Evolutionary conservation across 306 rosid genomes (phyloP).

Genomic region (Begonia loranthoides): DNA sequence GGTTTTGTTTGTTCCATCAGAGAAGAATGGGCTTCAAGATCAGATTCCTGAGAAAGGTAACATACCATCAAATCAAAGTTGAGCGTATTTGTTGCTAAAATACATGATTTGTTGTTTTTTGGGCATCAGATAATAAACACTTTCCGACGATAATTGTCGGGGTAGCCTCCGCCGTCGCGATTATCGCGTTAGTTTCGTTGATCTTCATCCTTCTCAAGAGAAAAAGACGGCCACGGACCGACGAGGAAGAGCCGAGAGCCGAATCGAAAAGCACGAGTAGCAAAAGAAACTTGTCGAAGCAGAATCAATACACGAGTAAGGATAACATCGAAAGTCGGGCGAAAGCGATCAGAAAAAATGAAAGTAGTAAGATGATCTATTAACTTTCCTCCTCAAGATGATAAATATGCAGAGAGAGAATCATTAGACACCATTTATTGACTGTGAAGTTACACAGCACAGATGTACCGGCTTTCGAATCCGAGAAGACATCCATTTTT

Average conservation of each 20-base stretch:
- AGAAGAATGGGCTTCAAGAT: constrained; percentile 28
- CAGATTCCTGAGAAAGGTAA: constrained; percentile 16
- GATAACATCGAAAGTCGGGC: constrained; percentile 39
- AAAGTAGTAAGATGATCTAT: not conserved
- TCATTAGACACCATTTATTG: constrained; percentile 3
- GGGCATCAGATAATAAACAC: constrained; percentile 21
- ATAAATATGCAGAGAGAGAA: too few relatives aligned
- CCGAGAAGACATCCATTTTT: constrained; percentile 47
- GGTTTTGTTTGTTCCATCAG: constrained; percentile 58
- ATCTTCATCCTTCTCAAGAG: constrained; percentile 25
- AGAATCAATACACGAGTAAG: constrained; percentile 11
- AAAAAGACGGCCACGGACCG: constrained; percentile 7
- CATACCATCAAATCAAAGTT: not conserved
- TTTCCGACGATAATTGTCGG: constrained; percentile 22
- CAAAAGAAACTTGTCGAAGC: constrained; percentile 24
- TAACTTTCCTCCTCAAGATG: too few relatives aligned
- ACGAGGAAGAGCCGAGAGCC: constrained; percentile 17
- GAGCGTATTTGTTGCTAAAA: not conserved
- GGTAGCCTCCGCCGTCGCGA: constrained; percentile 24
- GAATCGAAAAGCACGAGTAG: constrained; percentile 21
- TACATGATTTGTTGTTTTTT: not conserved
- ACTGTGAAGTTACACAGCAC: constrained; percentile 12
- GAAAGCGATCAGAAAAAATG: constrained; percentile 1
- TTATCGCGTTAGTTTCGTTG: constrained; percentile 28
- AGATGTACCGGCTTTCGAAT: constrained; percentile 41